Evolutionary conservation across 2,329 filamentous ascomycete species (phyloP), one percentile per base, ranked within the genome.

Genomic region (Cordyceps fumosorosea): DNA sequence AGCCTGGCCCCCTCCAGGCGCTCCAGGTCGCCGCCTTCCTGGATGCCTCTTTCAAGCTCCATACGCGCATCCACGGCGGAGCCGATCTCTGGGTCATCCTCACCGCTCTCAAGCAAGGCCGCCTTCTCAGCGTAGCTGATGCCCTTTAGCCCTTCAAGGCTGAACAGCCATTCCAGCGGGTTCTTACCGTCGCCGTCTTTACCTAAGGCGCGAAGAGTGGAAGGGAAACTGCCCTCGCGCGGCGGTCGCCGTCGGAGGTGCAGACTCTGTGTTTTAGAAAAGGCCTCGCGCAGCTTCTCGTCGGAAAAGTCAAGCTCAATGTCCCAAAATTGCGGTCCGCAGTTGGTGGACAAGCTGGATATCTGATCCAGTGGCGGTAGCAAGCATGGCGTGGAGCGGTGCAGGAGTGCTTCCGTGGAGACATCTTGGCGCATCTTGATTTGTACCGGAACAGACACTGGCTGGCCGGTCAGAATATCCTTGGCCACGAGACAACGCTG

Each of bases 401-500:
- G 68, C 3, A 78, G 67, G 8, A 73, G 64, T 2, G 71, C 62
- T 20, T 79, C 75, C 70, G 71, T 67, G 70, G 76, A 63, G 74
- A 72, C 58, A 69, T 72, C 45, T 70, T 70, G 64, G 60, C 76
- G 83, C 64, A 91, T 80, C 11, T 78, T 81, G 61, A 96, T 81
- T 5, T 81, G 81, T 52, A 96, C 80, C 0, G 90, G 86, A 2
- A 93, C 83, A 8, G 86, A 84, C 55, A 96, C 84, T 0, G 93
- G 89, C 50, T 91, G 86, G 47, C 89, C 86, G 0, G 91, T 96
- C 63, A 95, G 87, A 3, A 95, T 84, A 67, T 99, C 95, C 64
- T 93, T 90, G 20, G 91, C 85, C 0, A 99, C 85, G 0, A 99
- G 83, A 71, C 93, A 98, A 57, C 96, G 85, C 11, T 91, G 86